Conservation (phyloP, 495 filamentous ascomycete species). For the Neurospora sp. region DNA sequence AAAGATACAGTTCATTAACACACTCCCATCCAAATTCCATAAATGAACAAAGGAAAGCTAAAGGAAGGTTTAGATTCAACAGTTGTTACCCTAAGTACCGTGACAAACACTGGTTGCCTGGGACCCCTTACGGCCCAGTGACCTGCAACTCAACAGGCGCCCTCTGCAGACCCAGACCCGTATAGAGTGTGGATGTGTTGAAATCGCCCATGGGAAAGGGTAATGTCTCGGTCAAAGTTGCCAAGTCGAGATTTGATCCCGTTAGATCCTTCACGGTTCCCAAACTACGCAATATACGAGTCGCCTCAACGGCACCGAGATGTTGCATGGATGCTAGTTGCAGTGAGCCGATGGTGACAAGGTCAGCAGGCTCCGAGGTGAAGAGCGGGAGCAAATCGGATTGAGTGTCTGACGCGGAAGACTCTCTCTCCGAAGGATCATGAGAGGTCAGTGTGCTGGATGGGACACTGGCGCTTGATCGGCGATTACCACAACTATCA, state of each 20-base stretch:
- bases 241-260: not conserved
- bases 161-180: slow-evolving; percentile 6
- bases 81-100: not conserved
- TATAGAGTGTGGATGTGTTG: not conserved
- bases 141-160: not conserved
- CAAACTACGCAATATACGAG: slow-evolving; percentile 9
- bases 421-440: not conserved
- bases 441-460: not conserved
- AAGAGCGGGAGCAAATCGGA: slow-evolving; percentile 10
- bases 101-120: not conserved
- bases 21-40: not conserved
- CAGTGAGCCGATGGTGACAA: slow-evolving; percentile 19
- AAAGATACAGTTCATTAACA: not conserved
- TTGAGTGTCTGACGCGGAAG: not conserved
- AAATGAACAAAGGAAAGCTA: not conserved
- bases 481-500: slow-evolving; percentile 1
- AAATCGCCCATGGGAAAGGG: slow-evolving; percentile 5
- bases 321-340: slow-evolving; percentile 20
- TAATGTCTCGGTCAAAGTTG: not conserved
- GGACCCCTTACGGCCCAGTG: not conserved
- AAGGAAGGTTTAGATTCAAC: not conserved
- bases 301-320: slow-evolving; percentile 10
- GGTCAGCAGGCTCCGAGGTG: slow-evolving; percentile 14
- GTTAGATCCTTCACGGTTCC: not conserved
- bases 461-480: not conserved